Evolutionary conservation across 495 filamentous ascomycete species (phyloP).

Genomic region (Tuber melanosporum): DNA sequence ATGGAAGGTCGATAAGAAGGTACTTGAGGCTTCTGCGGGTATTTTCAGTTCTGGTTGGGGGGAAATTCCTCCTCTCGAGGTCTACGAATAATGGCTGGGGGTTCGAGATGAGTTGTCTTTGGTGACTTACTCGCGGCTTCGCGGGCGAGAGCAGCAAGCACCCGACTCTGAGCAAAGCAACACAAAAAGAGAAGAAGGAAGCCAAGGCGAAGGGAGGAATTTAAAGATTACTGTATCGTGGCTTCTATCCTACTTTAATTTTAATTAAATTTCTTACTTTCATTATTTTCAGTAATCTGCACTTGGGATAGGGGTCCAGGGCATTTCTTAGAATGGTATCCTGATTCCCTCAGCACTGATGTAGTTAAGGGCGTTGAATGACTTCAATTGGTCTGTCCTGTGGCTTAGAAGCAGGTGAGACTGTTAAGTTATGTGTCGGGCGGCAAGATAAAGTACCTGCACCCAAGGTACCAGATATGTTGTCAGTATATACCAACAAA

Average conservation of each 20-base stretch:
- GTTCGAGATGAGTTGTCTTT: not conserved
- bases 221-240: not conserved
- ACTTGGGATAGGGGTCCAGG: not conserved
- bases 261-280: not conserved
- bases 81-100: not conserved
- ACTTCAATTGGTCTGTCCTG: not conserved
- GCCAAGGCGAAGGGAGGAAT: not conserved
- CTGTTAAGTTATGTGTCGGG: not conserved
- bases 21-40: constrained; percentile 2
- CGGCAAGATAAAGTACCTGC: not conserved
- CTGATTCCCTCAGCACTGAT: not conserved
- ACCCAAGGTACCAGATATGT: not conserved
- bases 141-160: not conserved
- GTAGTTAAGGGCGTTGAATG: not conserved
- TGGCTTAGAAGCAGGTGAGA: not conserved
- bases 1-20: not conserved
- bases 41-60: constrained; percentile 3
- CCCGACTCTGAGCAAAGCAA: not conserved
- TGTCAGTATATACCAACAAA: not conserved
- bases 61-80: not conserved
- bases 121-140: not conserved
- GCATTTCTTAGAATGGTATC: not conserved
- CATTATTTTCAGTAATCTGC: not conserved
- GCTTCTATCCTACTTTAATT: not conserved
- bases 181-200: not conserved